Evolutionary conservation across 371 early-diverging fungal species (phyloP).

Genomic region (Circinella umbellata): DNA sequence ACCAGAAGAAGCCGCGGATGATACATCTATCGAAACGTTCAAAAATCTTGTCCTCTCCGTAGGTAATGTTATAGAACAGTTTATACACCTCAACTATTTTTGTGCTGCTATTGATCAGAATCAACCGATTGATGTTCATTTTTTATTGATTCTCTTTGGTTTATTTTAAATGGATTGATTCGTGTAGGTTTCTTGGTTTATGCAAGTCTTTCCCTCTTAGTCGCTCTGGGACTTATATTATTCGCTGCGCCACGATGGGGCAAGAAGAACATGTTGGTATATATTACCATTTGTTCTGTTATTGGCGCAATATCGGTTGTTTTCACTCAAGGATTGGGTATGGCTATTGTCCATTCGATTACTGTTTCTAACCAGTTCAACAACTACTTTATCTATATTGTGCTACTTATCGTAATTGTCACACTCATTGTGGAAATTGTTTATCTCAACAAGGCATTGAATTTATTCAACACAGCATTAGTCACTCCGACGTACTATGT

Average conservation of each 20-base stretch:
- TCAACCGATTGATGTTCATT: too few species aligned
- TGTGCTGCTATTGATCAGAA: too few species aligned
- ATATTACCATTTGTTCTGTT: constrained; percentile 84
- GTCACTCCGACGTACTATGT: constrained; percentile 95
- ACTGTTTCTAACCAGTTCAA: constrained; percentile 85
- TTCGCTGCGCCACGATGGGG: constrained; percentile 86
- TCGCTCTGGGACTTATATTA: constrained; percentile 70
- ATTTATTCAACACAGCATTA: constrained; percentile 88
- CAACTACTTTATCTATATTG: constrained; percentile 86
- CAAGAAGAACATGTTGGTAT: constrained; percentile 81
- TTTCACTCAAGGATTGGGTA: constrained; percentile 91
- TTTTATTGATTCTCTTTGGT: too few species aligned
- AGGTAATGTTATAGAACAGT: constrained; percentile 33
- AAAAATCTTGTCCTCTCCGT: constrained; percentile 75
- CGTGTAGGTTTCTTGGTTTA: constrained; percentile 79
- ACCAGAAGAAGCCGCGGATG: constrained; percentile 77
- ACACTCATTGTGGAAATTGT: constrained; percentile 89
- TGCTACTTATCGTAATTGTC: constrained; percentile 70
- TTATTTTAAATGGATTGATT: not conserved
- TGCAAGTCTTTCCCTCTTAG: constrained; percentile 58
- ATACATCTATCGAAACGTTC: constrained; percentile 83
- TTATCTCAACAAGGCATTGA: constrained; percentile 96
- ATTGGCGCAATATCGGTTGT: constrained; percentile 93
- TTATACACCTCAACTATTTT: too few species aligned
- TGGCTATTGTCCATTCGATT: constrained; percentile 87